phyloP scores from a whole-genome alignment of 169 alveolate genomes.

The Eimeria falciformis region DNA sequence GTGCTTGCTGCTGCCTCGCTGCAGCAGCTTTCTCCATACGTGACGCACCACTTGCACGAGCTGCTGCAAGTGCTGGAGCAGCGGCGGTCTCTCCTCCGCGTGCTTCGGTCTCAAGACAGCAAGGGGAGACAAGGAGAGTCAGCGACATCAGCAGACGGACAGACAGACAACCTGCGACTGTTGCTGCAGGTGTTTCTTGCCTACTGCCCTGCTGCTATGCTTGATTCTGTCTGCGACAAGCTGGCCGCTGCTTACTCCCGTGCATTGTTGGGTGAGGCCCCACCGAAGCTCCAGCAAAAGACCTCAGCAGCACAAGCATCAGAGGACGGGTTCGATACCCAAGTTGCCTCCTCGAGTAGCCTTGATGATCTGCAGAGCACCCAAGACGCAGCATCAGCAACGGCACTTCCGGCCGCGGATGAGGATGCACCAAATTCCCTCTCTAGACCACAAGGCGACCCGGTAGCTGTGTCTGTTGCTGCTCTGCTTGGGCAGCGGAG shows the following conservation, averaged over 20 bases:
- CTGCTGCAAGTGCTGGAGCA: not conserved
- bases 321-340: not conserved
- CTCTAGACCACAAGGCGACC: not conserved
- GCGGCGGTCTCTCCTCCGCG: slow-evolving; percentile 3
- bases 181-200: not conserved
- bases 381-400: slow-evolving; percentile 4
- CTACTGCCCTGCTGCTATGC: slow-evolving; percentile 17
- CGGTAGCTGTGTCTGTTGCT: slow-evolving; percentile 33
- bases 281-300: not conserved
- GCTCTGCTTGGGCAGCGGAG: slow-evolving; percentile 24
- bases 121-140: not conserved
- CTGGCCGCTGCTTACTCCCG: not conserved
- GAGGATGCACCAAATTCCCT: not conserved
- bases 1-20: not conserved
- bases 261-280: not conserved
- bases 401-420: slow-evolving; percentile 9
- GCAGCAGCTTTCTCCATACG: not conserved
- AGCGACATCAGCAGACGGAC: not conserved
- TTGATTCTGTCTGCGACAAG: slow-evolving; percentile 4
- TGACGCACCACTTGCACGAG: not conserved
- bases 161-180: slow-evolving; percentile 6
- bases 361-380: not conserved
- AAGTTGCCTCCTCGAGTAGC: not conserved
- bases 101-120: not conserved
- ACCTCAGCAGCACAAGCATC: not conserved